Base-by-base conservation (phyloP, 768 basidiomycete genomes). In the Roridomyces roridus region DNA sequence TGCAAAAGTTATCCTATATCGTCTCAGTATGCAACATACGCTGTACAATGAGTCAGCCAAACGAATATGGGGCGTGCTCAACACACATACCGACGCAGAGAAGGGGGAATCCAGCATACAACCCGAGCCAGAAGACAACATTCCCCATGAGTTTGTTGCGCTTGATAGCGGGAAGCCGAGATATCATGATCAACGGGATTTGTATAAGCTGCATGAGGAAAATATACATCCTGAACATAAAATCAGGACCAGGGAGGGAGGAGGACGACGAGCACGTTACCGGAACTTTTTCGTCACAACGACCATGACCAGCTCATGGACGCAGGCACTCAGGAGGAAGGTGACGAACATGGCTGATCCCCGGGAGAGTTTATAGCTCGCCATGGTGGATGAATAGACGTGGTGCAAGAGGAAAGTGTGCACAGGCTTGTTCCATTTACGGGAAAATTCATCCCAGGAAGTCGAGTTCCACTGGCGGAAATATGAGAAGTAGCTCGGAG, bases 351-450 rank as follows among this genome's bases (percentile, higher is more conserved):
- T 93, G 11, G 97, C 97, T n/a, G 82, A 79, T 6, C 82, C 81
- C 55, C 83, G 85, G 39, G 92, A 91, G 47, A 97, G 73, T 55
- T 84, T 81, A 70, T 92, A 90, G 49, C 86, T 83, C 41, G 84
- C 77, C 53, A 96, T 92, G 7, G 92, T 86, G 10, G 94, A 90
- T 3, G 94, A 89, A 65, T 99, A 99, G 28, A 99, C 95, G 69
- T 99, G 97, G 11, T 94, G 87, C 17, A 98, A 82, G 35, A 99
- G 84, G 82, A 93, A 93, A n/a, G 82, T 81, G 63, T 98, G 89
- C 28, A 98, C 96, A 11, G 96, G 96, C 62, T 92, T 94, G 76
- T 98, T 98, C 96, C 97, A 98, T 76, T 96, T 96, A 40, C 97
- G 87, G 4, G 96, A 92, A 71, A 96, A 98, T 72, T 98, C 94